Base-by-base conservation (phyloP, 192 early-diverging fungal genomes). In the Coemansia sp. region DNA sequence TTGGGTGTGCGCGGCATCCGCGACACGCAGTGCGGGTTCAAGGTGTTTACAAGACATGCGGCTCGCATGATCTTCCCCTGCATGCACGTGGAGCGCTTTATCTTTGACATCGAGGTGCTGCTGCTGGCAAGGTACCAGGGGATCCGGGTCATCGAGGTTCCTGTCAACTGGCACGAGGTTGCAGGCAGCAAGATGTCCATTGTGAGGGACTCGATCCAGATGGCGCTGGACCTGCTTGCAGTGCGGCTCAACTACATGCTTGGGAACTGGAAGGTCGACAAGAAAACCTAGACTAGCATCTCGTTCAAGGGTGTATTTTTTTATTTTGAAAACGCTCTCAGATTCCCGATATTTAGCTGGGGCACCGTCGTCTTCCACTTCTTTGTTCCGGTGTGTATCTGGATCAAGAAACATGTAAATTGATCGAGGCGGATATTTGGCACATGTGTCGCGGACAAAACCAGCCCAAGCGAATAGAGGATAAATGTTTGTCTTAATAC, bases 21-120 rank as follows among this genome's bases (percentile, higher is more conserved):
- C 29, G 96, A 99, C 70, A 99, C 96, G 11, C 96, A 99, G 73
- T 99, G 96, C 74, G 96, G 96, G 6, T 99, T 99, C 86, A 99
- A 99, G 73, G 80, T 99, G 29, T 89, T 97, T 61, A 91, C 91
- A 0, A 87, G 96, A 17, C 69, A 75, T 22, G 85, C 94, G 0
- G 94, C 91, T 0, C 83, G 83, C 45, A 67, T 73, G 34, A 89
- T 99, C 41, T 94, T 95, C 65, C 86, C 89, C 20, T 87, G 88
- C 69, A 93, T 97, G 91, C 96, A 99, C 59, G 93, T 94, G 3
- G 92, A 96, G 69, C 84, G 96, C 23, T 99, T 95, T 90, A 96
- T 99, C 73, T 99, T 99, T 83, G 96, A 99, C 73, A 93, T 99
- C 59, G 96, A 99, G 77, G 78, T 95, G 54, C 77, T 99, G 43